phyloP scores from a whole-genome alignment of 2,329 filamentous ascomycete species.

The Domatiomyces globalis region DNA sequence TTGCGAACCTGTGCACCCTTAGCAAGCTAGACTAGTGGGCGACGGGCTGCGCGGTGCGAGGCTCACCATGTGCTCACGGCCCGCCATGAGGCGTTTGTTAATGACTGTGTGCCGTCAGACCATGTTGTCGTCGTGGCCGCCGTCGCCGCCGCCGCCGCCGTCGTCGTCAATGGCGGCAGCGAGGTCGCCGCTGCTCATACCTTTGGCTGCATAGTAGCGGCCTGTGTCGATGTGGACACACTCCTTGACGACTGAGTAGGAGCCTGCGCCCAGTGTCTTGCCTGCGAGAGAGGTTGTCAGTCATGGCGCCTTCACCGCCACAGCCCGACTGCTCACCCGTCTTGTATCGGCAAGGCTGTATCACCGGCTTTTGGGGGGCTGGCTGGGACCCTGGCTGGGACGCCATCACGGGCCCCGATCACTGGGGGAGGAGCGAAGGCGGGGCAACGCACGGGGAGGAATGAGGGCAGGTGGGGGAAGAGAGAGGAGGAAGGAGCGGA shows the following conservation, averaged over 20 bases:
- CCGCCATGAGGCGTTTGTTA: slow-evolving; percentile 96
- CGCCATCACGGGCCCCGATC: not conserved
- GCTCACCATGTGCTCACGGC: slow-evolving; percentile 87
- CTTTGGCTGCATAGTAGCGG: slow-evolving; percentile 90
- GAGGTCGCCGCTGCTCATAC: not conserved
- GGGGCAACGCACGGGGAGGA: not conserved
- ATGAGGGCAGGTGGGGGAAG: not conserved
- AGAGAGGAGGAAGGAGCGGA: not conserved
- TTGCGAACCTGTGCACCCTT: slow-evolving; percentile 61
- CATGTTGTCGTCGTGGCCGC: not conserved
- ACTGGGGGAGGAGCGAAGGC: not conserved
- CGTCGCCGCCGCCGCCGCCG: not conserved
- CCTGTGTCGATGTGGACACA: slow-evolving; percentile 97
- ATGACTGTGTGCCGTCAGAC: slow-evolving; percentile 46
- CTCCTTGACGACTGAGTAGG: slow-evolving; percentile 97
- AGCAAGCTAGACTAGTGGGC: slow-evolving; percentile 1
- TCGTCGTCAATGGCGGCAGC: not conserved
- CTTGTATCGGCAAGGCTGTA: slow-evolving; percentile 96
- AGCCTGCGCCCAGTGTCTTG: slow-evolving; percentile 90
- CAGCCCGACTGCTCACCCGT: slow-evolving; percentile 39
- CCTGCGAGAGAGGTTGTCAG: slow-evolving; percentile 24
- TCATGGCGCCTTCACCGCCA: not conserved
- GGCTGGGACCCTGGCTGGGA: not conserved
- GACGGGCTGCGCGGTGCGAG: not conserved
- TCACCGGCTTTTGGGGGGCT: slow-evolving; percentile 38